These are phyloP conservation scores for Talaromyces amestolkiae DNA, from an alignment of 2,329 filamentous ascomycete genomes.

Conservation along the genomic window DNA sequence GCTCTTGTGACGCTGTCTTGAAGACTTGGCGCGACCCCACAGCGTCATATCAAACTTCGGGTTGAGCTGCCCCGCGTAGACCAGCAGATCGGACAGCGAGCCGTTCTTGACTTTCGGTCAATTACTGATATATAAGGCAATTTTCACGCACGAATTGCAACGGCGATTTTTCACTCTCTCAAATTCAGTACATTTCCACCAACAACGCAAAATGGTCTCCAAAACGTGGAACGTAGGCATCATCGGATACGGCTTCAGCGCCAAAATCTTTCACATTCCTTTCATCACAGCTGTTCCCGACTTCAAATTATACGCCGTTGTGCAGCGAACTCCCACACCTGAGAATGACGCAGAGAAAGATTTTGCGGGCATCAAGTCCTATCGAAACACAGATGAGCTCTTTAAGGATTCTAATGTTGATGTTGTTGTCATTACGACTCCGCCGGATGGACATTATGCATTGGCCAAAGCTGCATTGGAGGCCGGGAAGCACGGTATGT, in stretches of 20 bases:
- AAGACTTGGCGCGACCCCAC: constrained; percentile 1
- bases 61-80: constrained; percentile 20
- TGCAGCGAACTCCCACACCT: constrained; percentile 67
- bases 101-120: background rate
- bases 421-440: constrained; percentile 68
- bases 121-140: background rate
- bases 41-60: constrained; percentile 11
- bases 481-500: constrained; percentile 63
- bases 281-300: constrained; percentile 65
- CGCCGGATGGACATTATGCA: constrained; percentile 67
- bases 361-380: constrained; percentile 64
- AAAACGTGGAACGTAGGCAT: constrained; percentile 57
- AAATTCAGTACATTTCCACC: background rate
- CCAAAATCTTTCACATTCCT: constrained; percentile 82
- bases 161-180: background rate
- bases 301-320: constrained; percentile 69
- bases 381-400: constrained; percentile 60
- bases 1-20: background rate
- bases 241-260: constrained; percentile 62
- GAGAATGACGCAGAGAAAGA: constrained; percentile 67
- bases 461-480: constrained; percentile 65
- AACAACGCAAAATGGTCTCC: constrained; percentile 34
- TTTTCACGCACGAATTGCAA: background rate
- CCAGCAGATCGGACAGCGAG: background rate
- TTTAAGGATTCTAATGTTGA: constrained; percentile 65